Percentiles rank a stretch among this genome's conserved stretches.
Conservation (phyloP, 805 yeast species). For the Nakazawaea laoshanensis region DNA sequence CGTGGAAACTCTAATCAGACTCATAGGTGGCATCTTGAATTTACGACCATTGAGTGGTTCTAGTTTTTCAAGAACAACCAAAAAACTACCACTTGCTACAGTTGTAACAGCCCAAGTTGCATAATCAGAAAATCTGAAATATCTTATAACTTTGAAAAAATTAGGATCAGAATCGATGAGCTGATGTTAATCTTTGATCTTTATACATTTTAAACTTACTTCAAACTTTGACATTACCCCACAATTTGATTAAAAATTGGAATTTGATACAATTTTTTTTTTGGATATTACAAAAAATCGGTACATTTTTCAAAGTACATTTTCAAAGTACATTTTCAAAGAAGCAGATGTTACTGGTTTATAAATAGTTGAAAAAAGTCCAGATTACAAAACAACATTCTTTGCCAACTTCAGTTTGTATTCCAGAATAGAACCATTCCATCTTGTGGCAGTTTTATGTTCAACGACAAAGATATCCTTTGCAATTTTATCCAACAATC, state of each 20-base stretch:
- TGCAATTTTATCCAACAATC: slow-evolving; percentile 93
- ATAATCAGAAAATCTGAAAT: slow-evolving; percentile 63
- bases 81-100: slow-evolving; percentile 38
- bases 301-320: too few relatives aligned
- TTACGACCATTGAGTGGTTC: slow-evolving; percentile 39
- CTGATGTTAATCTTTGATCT: slow-evolving; percentile 18
- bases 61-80: slow-evolving; percentile 34
- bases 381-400: slow-evolving; percentile 64
- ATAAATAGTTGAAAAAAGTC: background rate
- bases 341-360: slow-evolving; percentile 21
- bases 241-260: too few relatives aligned
- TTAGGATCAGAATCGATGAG: slow-evolving; percentile 75
- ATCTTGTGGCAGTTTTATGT: slow-evolving; percentile 89
- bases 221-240: background rate
- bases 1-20: slow-evolving; percentile 50
- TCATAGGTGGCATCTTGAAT: slow-evolving; percentile 42
- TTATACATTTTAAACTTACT: too few relatives aligned
- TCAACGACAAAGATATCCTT: slow-evolving; percentile 96
- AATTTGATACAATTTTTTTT: too few relatives aligned
- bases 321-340: background rate
- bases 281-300: too few relatives aligned
- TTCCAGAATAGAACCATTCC: slow-evolving; percentile 87
- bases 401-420: slow-evolving; percentile 94
- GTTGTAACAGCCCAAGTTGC: slow-evolving; percentile 39
- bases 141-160: slow-evolving; percentile 61